phyloP scores from a whole-genome alignment of 106 monocot genomes.

The Allium sativum region DNA sequence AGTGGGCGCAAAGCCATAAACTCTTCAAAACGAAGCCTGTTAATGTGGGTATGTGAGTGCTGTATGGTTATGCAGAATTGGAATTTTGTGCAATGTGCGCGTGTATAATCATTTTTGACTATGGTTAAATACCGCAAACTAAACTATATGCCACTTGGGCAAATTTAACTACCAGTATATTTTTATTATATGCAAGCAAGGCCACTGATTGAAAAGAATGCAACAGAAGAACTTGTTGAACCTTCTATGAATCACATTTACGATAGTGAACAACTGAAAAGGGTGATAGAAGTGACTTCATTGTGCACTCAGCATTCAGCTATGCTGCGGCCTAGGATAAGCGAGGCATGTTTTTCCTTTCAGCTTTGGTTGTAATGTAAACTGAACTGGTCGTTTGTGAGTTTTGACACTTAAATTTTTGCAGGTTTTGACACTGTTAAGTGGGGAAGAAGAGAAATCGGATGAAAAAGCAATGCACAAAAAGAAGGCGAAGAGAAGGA shows the following conservation, averaged over 20 bases:
- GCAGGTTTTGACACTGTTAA: slow-evolving; percentile 26
- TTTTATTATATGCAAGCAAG: slow-evolving; percentile 52
- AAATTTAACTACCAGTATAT: background rate
- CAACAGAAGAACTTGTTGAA: slow-evolving; percentile 35
- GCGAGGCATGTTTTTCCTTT: slow-evolving; percentile 27
- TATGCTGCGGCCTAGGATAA: slow-evolving; percentile 45
- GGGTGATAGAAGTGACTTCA: slow-evolving; percentile 15
- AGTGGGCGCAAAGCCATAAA: slow-evolving; percentile 59
- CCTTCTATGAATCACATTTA: slow-evolving; percentile 37
- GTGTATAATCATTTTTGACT: background rate
- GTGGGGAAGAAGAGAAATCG: slow-evolving; percentile 16
- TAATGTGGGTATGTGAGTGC: slow-evolving; percentile 50
- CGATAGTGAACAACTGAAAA: slow-evolving; percentile 26
- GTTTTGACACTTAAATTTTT: background rate
- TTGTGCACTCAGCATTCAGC: slow-evolving; percentile 54
- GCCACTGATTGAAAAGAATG: slow-evolving; percentile 44
- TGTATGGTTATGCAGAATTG: background rate
- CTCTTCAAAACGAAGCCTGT: slow-evolving; percentile 39
- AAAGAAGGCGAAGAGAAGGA: slow-evolving; percentile 13
- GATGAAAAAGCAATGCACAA: background rate
- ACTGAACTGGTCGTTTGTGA: background rate
- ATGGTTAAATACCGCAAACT: background rate
- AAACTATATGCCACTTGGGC: background rate
- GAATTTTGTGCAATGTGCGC: too few species aligned
- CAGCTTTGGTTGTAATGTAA: background rate